These are phyloP conservation scores for Begonia peltatifolia DNA, from an alignment of 306 rosid genomes.

Conservation along the genomic window DNA sequence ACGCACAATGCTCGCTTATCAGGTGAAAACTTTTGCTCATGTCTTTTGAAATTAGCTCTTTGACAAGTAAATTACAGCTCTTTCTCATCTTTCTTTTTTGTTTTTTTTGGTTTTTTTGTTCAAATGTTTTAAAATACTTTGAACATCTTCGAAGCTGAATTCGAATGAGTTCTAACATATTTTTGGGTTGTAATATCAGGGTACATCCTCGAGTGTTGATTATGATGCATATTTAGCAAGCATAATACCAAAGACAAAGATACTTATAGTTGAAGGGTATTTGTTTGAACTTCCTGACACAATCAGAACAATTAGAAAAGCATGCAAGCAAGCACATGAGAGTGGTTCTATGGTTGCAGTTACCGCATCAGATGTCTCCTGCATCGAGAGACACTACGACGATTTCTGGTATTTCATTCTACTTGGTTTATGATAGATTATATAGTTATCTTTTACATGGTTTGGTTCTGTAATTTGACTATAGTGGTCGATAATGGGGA, in stretches of 20 bases:
- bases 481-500: background rate
- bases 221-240: slow-evolving; percentile 53
- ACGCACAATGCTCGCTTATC: slow-evolving; percentile 93
- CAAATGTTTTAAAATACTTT: no score
- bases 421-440: background rate
- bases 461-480: background rate
- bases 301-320: slow-evolving; percentile 47
- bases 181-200: slow-evolving; percentile 33
- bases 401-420: slow-evolving; percentile 49
- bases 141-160: background rate
- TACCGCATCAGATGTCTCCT: slow-evolving; percentile 88
- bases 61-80: no score
- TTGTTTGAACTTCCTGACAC: slow-evolving; percentile 85
- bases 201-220: slow-evolving; percentile 74
- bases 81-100: no score
- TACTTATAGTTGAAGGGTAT: slow-evolving; percentile 90
- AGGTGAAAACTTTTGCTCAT: slow-evolving; percentile 27
- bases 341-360: slow-evolving; percentile 76
- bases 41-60: background rate
- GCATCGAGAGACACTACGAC: slow-evolving; percentile 81
- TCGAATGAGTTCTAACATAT: slow-evolving; percentile 12
- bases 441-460: background rate
- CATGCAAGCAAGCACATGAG: slow-evolving; percentile 67
- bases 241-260: slow-evolving; percentile 49
- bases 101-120: no score